Evolutionary conservation across 305 asterid genomes (phyloP), one percentile per base, ranked within the genome.

Genomic region (Andrographis paniculata): DNA sequence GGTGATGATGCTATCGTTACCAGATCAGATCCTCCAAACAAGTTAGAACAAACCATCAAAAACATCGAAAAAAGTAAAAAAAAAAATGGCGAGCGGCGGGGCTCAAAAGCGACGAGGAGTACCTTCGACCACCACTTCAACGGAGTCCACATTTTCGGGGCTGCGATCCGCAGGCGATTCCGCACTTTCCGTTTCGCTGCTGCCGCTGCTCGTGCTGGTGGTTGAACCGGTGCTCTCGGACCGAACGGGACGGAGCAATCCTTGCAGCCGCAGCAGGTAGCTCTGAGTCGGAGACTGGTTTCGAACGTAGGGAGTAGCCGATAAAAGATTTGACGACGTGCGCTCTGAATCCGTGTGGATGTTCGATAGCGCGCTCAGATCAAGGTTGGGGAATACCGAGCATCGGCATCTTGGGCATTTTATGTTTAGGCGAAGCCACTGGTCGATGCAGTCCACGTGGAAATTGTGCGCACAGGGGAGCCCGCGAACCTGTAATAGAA

Each of bases 381-480:
- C 96, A 12, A 91, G 94, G 69, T 91, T 80, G 14, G 98, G 96
- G 55, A 89, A 89, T 16, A 89, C 96, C 1, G 95, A 89, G 54
- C 96, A 78, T n/a, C 96, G 95, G 48, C 98, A 91, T 58, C 98
- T 76, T 1, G 96, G 96, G 71, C 98, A 91, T 65, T 91, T 86
- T 52, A 80, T 89, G 23, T 91, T 86, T 40, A 91, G 52, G 27
- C 96, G 72, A 19, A 91, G 98, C 96, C 98, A 91, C 68, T 86
- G 88, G 19, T 91, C 98, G n/a, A 91, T 91, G 74, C 98, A 91
- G 65, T 78, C 96, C 52, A 83, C 95, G 5, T 91, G 98, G 58
- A 91, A 91, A 58, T 86, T 91, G 77, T 86, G 98, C n/a, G 98
- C 98, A 70, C 98, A 91, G 9, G 96, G 98, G 43, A 86, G 88